These are phyloP conservation scores for Parmelia sp. DNA, from an alignment of 495 filamentous ascomycete species.

Conservation along the genomic window DNA sequence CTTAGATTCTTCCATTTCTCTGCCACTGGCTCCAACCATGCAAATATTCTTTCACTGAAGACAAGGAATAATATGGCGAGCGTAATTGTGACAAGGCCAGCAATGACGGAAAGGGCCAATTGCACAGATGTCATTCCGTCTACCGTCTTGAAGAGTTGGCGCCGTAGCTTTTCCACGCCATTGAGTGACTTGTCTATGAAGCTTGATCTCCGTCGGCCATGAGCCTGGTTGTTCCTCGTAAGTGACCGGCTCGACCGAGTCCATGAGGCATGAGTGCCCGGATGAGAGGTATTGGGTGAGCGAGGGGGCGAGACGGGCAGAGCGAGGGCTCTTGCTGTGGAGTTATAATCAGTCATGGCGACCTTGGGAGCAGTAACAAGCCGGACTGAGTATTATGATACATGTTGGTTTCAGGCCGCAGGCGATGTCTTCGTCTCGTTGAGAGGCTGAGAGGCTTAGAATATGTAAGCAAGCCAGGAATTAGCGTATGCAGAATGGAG, in stretches of 20 bases:
- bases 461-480: too few species aligned
- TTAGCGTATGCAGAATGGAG: too few species aligned
- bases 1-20: conserved; percentile 61
- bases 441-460: neutral
- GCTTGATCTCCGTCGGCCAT: conserved; percentile 33
- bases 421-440: neutral
- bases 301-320: conserved; percentile 49
- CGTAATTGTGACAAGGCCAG: conserved; percentile 42
- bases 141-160: conserved; percentile 33
- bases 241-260: conserved; percentile 36
- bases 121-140: conserved; percentile 56
- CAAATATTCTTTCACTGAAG: conserved; percentile 72
- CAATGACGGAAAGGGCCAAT: conserved; percentile 49
- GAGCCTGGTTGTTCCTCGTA: conserved; percentile 17
- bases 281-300: conserved; percentile 32
- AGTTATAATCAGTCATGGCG: conserved; percentile 37
- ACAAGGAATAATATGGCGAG: conserved; percentile 61
- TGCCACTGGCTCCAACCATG: conserved; percentile 61
- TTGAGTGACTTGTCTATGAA: conserved; percentile 43
- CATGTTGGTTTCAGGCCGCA: neutral
- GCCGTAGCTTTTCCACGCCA: conserved; percentile 37
- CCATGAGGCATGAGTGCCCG: conserved; percentile 35
- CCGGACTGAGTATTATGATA: neutral
- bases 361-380: neutral
- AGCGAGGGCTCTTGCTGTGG: conserved; percentile 60